Evolutionary conservation across 441 rosid genomes (phyloP).

Genomic region (Macaranga tanarius): DNA sequence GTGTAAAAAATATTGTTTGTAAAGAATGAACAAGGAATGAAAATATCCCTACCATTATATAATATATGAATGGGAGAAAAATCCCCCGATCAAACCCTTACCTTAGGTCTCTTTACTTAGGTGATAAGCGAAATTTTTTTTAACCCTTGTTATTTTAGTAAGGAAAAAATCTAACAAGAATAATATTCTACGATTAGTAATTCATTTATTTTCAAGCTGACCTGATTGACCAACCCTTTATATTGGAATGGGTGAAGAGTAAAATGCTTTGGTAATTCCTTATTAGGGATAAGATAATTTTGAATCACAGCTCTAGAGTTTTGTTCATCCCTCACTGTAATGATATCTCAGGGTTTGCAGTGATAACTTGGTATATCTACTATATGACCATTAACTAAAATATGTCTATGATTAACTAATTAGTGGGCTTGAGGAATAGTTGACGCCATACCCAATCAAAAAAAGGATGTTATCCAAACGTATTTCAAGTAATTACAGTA

Average conservation of each 20-base stretch:
- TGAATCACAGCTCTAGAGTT: not conserved
- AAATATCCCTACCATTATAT: too few species aligned
- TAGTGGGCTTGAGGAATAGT: constrained; percentile 6
- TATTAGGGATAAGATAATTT: not conserved
- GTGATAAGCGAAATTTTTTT: too few species aligned
- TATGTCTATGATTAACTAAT: constrained; percentile 15
- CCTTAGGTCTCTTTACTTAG: too few species aligned
- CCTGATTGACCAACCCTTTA: too few species aligned
- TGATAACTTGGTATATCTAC: not conserved
- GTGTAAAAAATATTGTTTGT: too few species aligned
- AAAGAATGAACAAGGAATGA: too few species aligned
- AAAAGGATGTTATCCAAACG: constrained; percentile 2
- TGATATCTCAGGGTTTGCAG: not conserved
- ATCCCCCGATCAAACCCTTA: too few species aligned
- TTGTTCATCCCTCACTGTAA: not conserved
- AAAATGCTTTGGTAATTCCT: not conserved
- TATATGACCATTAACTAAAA: constrained; percentile 3
- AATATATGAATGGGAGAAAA: too few species aligned
- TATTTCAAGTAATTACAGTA: constrained; percentile 13
- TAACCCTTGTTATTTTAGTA: too few species aligned
- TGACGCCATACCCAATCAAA: not conserved
- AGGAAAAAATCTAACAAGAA: not conserved
- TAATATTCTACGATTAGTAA: constrained; percentile 5
- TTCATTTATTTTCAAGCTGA: constrained; percentile 20
- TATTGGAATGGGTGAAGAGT: not conserved